A percentile compares a stretch with the other conserved stretches of the same genome.
Conservation (phyloP, 2,329 filamentous ascomycete genomes). For the Xylaria multiplex region DNA sequence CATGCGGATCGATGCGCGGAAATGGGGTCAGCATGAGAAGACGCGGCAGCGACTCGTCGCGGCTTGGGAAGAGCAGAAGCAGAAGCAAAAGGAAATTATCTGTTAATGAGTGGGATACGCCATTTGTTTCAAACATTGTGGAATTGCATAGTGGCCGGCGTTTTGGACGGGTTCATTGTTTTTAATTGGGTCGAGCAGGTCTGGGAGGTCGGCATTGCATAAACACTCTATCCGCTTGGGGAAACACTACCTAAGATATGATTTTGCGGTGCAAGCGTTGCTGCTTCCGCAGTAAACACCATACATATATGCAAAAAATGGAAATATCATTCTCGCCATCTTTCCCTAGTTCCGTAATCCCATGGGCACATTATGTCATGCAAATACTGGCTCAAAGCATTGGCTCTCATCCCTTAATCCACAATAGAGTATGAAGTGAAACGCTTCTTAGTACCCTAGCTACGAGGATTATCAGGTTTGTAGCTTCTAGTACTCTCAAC, state of each 20-base stretch:
- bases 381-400: not conserved
- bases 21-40: conserved; percentile 63
- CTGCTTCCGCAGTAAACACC: not conserved
- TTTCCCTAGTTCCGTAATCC: not conserved
- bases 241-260: conserved; percentile 1
- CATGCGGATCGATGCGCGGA: conserved; percentile 58
- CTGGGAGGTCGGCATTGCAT: conserved; percentile 10
- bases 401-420: not conserved
- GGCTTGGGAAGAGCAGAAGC: conserved; percentile 53
- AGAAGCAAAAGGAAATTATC: conserved; percentile 10
- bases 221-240: not conserved
- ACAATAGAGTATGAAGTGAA: not conserved
- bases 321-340: not conserved
- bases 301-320: not conserved
- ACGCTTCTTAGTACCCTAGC: not conserved
- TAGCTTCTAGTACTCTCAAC: too few species aligned
- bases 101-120: not conserved
- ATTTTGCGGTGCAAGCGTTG: conserved; percentile 8
- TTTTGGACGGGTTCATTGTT: conserved; percentile 11
- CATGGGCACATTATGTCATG: too few species aligned
- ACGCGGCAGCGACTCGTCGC: conserved; percentile 60
- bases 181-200: not conserved
- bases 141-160: conserved; percentile 9
- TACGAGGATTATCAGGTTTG: too few species aligned
- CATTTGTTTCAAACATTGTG: not conserved